Evolutionary conservation across 495 filamentous ascomycete genomes (phyloP).

Genomic region (Tuber borchii): DNA sequence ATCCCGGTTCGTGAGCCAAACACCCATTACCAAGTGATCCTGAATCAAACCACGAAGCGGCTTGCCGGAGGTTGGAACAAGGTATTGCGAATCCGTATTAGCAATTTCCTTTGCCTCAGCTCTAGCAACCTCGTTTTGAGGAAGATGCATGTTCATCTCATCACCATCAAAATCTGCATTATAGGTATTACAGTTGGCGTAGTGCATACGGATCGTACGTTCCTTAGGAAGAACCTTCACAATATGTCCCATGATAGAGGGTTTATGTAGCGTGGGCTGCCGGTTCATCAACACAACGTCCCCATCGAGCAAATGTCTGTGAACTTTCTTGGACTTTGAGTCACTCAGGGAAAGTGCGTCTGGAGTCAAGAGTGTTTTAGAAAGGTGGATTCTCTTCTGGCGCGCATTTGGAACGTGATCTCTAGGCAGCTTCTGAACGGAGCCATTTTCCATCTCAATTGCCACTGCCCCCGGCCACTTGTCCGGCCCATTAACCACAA

Average conservation of each 20-base stretch:
- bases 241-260: constrained; percentile 98
- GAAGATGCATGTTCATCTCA: constrained; percentile 99
- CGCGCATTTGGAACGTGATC: constrained; percentile 82
- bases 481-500: constrained; percentile 89
- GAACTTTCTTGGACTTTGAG: constrained; percentile 87
- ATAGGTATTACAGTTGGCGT: constrained; percentile 99
- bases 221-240: constrained; percentile 87
- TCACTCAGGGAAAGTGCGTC: constrained; percentile 67
- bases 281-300: constrained; percentile 99
- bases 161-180: constrained; percentile 99
- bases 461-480: constrained; percentile 91
- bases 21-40: constrained; percentile 93
- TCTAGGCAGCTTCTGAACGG: constrained; percentile 76
- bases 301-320: constrained; percentile 89
- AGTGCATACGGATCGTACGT: constrained; percentile 98
- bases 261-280: constrained; percentile 98
- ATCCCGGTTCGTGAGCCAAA: constrained; percentile 83
- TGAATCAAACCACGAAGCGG: constrained; percentile 95
- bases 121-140: constrained; percentile 89
- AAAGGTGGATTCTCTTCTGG: constrained; percentile 47
- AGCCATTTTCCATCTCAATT: constrained; percentile 91
- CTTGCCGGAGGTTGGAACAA: constrained; percentile 87
- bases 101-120: constrained; percentile 87
- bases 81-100: constrained; percentile 95
- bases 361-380: constrained; percentile 64